A percentile compares a stretch with the other conserved stretches of the same genome.
These are phyloP conservation scores for Cymbidium sinense DNA, from an alignment of 106 monocot species.

Conservation along the genomic window DNA sequence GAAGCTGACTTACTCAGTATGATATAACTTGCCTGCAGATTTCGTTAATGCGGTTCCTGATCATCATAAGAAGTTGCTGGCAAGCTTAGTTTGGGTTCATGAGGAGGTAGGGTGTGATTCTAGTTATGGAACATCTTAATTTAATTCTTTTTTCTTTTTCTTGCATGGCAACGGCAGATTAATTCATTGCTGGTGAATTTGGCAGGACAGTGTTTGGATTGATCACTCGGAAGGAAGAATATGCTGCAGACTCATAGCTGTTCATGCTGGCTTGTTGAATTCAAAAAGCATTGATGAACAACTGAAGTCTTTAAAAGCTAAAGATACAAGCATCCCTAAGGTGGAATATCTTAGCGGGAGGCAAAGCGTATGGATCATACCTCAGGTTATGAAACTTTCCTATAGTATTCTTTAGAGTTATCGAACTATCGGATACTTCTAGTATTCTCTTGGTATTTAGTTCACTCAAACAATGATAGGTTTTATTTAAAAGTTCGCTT, in stretches of 20 bases:
- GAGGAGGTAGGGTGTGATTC: slow-evolving; percentile 51
- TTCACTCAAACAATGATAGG: background rate
- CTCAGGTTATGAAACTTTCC: slow-evolving; percentile 36
- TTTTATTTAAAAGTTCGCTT: background rate
- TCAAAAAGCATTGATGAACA: slow-evolving; percentile 56
- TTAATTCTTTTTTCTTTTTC: background rate
- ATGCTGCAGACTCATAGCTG: slow-evolving; percentile 69
- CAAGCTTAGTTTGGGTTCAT: slow-evolving; percentile 76
- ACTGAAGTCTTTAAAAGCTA: slow-evolving; percentile 40
- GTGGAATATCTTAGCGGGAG: slow-evolving; percentile 74
- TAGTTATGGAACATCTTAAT: background rate
- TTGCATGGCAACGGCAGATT: background rate
- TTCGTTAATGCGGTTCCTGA: slow-evolving; percentile 70
- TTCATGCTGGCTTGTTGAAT: slow-evolving; percentile 85
- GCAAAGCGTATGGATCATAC: slow-evolving; percentile 73
- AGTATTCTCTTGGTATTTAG: background rate
- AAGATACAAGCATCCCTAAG: slow-evolving; percentile 68
- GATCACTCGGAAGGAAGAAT: slow-evolving; percentile 45
- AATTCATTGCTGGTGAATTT: background rate
- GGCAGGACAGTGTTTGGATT: slow-evolving; percentile 65
- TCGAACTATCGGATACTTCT: background rate
- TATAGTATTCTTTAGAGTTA: background rate
- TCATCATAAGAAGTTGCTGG: slow-evolving; percentile 75
- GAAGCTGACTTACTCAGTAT: slow-evolving; percentile 3
- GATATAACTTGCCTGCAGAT: slow-evolving; percentile 26